These are phyloP conservation scores for Ocimum tenuiflorum DNA, from an alignment of 257 asterid species.

Conservation along the genomic window DNA sequence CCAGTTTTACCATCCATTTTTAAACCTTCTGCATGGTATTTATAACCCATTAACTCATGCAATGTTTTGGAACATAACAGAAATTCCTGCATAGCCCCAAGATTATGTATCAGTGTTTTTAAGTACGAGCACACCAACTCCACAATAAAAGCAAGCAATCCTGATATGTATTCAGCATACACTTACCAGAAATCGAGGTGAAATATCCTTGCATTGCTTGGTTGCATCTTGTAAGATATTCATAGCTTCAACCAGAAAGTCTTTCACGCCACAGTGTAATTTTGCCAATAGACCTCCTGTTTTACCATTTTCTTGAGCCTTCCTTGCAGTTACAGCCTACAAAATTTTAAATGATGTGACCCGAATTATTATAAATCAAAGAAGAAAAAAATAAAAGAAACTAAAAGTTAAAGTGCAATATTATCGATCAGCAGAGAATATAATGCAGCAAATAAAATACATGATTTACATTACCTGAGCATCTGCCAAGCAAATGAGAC, in stretches of 20 bases:
- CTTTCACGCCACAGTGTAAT: conserved; percentile 54
- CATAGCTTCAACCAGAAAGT: conserved; percentile 47
- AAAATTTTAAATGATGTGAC: background rate
- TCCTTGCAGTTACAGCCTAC: conserved; percentile 63
- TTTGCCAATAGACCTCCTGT: conserved; percentile 46
- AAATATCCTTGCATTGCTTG: conserved; percentile 45
- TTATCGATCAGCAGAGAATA: background rate
- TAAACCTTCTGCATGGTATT: conserved; percentile 37
- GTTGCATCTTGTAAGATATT: conserved; percentile 20
- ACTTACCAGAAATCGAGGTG: conserved; percentile 42
- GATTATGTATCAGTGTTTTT: background rate
- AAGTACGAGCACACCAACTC: background rate
- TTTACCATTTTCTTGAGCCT: conserved; percentile 56
- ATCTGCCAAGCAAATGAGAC: conserved; percentile 65
- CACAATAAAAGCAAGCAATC: too few species aligned
- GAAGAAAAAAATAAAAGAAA: background rate
- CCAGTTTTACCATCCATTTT: conserved; percentile 45
- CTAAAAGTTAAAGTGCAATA: background rate
- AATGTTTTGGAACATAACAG: conserved; percentile 28
- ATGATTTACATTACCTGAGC: conserved; percentile 45
- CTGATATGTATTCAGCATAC: background rate
- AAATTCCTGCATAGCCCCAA: conserved; percentile 41
- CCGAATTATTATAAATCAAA: background rate
- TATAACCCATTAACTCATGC: conserved; percentile 49
- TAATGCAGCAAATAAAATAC: background rate